phyloP scores from a whole-genome alignment of 2,329 filamentous ascomycete genomes.

The Ophiostoma sp. region DNA sequence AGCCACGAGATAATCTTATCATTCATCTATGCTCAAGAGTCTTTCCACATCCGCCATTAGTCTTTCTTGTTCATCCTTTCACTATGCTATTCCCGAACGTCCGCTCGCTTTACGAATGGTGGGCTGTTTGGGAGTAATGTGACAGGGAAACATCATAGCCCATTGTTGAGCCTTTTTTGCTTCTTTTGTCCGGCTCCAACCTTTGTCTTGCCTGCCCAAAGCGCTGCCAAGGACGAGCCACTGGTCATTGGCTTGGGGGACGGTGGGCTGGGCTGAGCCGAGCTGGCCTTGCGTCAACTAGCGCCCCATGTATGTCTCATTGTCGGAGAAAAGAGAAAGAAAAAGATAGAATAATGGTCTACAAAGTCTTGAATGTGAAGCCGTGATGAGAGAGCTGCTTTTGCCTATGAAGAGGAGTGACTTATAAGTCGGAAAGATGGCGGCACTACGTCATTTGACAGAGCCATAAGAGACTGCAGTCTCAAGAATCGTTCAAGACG shows the following conservation, averaged over 20 bases:
- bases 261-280: neutral
- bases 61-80: neutral
- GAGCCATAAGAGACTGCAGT: no score
- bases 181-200: neutral
- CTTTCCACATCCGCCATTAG: no score
- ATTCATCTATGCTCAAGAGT: neutral
- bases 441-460: neutral
- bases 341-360: neutral
- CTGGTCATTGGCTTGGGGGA: neutral
- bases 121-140: neutral
- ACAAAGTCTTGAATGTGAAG: neutral
- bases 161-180: neutral
- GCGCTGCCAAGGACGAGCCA: neutral
- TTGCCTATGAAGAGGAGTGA: neutral
- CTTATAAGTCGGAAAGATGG: neutral
- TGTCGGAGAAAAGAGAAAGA: neutral
- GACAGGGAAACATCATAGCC: no score
- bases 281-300: neutral
- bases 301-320: no score
- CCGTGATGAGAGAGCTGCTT: neutral
- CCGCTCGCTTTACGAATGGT: conserved; percentile 1
- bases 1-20: conserved; percentile 1
- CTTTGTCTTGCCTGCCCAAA: neutral
- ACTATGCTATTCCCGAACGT: neutral
- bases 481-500: no score